These are phyloP conservation scores for Eucalyptus melliodora DNA, from an alignment of 345 rosid genomes.

Conservation along the genomic window DNA sequence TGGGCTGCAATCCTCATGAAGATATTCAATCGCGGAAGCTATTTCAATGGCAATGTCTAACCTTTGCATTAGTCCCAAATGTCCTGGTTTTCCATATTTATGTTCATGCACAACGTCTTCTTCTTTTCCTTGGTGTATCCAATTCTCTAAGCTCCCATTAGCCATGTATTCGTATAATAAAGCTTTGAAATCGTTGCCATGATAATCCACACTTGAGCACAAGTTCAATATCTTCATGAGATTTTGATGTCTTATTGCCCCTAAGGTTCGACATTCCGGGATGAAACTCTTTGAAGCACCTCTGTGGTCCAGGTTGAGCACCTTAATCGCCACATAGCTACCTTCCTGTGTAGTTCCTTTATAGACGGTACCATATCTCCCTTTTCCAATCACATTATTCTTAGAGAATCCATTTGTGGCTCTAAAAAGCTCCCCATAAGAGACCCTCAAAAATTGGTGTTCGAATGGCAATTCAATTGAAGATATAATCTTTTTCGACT, in stretches of 20 bases:
- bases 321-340: accelerated
- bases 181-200: neutral
- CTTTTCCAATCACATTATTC: neutral
- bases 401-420: neutral
- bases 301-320: neutral
- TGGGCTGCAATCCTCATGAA: neutral
- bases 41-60: neutral
- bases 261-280: neutral
- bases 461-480: neutral
- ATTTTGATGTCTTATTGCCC: neutral
- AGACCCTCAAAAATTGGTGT: neutral
- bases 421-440: neutral
- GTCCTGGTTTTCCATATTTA: neutral
- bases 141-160: neutral
- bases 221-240: neutral
- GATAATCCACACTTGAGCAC: neutral
- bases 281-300: neutral
- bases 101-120: neutral
- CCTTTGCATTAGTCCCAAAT: neutral
- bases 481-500: neutral
- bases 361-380: neutral
- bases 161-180: neutral
- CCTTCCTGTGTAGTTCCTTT: neutral
- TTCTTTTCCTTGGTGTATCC: neutral
- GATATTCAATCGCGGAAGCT: neutral